Base-by-base conservation (phyloP, 176 grass and related monocot species). In the Thalia dealbata region DNA sequence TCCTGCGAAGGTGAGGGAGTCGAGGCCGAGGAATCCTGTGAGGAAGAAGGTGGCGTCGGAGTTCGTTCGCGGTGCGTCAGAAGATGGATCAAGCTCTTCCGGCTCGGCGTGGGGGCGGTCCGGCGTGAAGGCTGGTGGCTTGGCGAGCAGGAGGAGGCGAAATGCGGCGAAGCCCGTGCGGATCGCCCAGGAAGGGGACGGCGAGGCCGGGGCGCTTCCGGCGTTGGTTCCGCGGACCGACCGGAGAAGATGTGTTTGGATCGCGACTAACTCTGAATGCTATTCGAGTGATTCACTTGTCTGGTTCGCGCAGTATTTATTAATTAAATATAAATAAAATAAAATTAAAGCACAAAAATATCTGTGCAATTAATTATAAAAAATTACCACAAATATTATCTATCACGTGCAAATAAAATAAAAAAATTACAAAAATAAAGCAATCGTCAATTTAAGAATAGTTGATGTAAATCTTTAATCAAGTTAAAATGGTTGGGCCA, bases 191-290 rank as follows among this genome's bases (percentile, higher is more conserved):
- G 35, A 68, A 44, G 65, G 35, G 18, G 18, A 43, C 7, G 70
- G 27, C 24, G 50, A 66, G 38, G 70, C 1, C 8, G 43, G 3
- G 19, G 77, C 65, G 41, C 10, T 67, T 0, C 29, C 65, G 14
- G 21, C 55, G 11, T 64, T 21, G 45, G 32, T 23, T 6, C 41
- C 30, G 32, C 4, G 21, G 14, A 21, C n/a, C 26, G 70, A 3
- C 26, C 61, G 35, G 78, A 86, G 8, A 54, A 89, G 78, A 78
- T 89, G 87, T 78, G 75, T 78, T 19, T 90, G 87, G 83, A 90
- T 90, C 50, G 83, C 83, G 0, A 22, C 75, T 8, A 66, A 83
- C 78, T 86, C 83, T 1, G 83, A 48, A 48, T 48, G 45, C 45
- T 48, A 9, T 48, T 48, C 4, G 45, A 13, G 45, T 3, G 45